Base-by-base conservation (phyloP, 2,329 filamentous ascomycete genomes). In the Mycocentrospora acerina region DNA sequence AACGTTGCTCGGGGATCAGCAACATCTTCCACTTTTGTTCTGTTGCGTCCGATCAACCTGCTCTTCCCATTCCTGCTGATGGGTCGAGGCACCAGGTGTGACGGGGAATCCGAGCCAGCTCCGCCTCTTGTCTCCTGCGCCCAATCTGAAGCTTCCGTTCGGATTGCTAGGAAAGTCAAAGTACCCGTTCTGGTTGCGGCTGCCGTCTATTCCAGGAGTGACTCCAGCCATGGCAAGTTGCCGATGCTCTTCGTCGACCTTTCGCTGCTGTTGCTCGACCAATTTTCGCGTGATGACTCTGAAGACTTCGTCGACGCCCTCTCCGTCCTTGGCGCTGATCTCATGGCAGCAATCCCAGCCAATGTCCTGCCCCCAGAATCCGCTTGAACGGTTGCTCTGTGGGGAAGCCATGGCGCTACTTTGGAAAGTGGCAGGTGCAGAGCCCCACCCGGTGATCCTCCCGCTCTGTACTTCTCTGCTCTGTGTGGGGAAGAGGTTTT, bases 331-430 rank as follows among this genome's bases (percentile, higher is more conserved):
- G 32, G 91, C 90, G 54, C 85, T 90, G 61, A 98, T 91, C 72
- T 98, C 93, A 68, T 97, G 93, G 66, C 91, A 97, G 48, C 90
- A 94, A 60, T 96, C 90, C 90, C 91, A 97, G 35, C 90, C 90
- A 5, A 90, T 83, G 62, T 96, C 90, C 65, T 93, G 88, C 15
- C 85, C 89, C 90, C 90, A 96, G 69, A 90, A 88, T 2, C 86
- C 85, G 25, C 81, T 86, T 57, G 81, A 86, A 22, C 71, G 64
- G 51, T 76, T 71, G 57, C 72, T 71, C 48, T 72, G 67, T 19
- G 72, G 71, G 17, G 69, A 71, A 11, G 65, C 66, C 59, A 65
- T 68, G 67, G 75, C 35, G 56, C 73, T 48, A 29, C 47, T 67
- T 18, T 56, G 51, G 62, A 57, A 70, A 69, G 44, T 71, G 42